Evolutionary conservation across 805 yeast genomes (phyloP).

Genomic region (Starmera quercuum): DNA sequence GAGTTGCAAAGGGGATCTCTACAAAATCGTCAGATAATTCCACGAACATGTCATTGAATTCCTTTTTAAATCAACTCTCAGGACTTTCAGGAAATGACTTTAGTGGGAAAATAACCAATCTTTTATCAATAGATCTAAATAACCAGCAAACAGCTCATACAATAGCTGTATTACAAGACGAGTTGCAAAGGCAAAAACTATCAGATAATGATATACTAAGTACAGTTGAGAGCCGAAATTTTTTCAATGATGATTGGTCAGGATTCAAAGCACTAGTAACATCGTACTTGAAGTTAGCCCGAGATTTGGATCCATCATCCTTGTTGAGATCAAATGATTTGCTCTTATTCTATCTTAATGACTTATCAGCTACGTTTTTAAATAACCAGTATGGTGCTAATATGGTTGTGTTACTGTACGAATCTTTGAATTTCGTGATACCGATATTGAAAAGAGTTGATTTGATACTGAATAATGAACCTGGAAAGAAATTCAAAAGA

Average conservation of each 20-base stretch:
- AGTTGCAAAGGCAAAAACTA: constrained; percentile 14
- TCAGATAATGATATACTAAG: constrained; percentile 4
- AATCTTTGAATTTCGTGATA: constrained; percentile 30
- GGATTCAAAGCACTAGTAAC: constrained; percentile 38
- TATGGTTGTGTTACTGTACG: constrained; percentile 28
- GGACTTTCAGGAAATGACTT: too few species aligned
- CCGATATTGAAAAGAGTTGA: constrained; percentile 40
- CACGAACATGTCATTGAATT: too few species aligned
- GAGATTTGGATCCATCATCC: constrained; percentile 53
- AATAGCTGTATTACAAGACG: constrained; percentile 10
- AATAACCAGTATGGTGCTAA: constrained; percentile 32
- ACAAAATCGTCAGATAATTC: too few species aligned
- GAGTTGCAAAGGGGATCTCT: too few species aligned
- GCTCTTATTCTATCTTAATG: constrained; percentile 37
- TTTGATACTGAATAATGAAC: constrained; percentile 32
- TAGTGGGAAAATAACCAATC: constrained; percentile 7
- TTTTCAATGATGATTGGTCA: constrained; percentile 27
- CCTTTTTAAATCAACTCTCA: too few species aligned
- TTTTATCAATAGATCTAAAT: constrained; percentile 8
- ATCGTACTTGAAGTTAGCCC: constrained; percentile 34
- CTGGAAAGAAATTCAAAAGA: constrained; percentile 36
- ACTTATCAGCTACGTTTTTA: constrained; percentile 40
- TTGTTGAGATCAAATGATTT: constrained; percentile 46
- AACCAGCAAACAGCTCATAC: constrained; percentile 1
- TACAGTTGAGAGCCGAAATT: constrained; percentile 19